Evolutionary conservation across 2,329 filamentous ascomycete genomes (phyloP).

Genomic region (Sclerotinia sclerotiorum): DNA sequence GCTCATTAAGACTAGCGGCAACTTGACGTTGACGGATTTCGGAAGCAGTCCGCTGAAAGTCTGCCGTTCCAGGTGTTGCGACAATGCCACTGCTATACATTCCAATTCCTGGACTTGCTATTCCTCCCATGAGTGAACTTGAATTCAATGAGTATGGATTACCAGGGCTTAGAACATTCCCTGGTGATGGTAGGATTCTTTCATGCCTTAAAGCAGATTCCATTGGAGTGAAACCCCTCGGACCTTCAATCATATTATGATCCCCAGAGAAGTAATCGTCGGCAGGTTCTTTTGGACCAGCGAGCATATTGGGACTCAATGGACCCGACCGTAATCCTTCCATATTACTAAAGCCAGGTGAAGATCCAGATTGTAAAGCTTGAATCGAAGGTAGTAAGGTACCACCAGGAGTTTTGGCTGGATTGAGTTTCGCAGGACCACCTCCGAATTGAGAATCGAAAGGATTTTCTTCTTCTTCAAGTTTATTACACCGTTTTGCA

Average conservation of each 20-base stretch:
- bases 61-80: conserved; percentile 78
- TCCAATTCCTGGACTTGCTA: conserved; percentile 73
- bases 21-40: conserved; percentile 5
- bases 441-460: conserved; percentile 85
- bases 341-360: conserved; percentile 73
- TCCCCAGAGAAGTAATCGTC: conserved; percentile 88
- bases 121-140: not conserved
- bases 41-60: conserved; percentile 89
- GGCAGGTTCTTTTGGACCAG: conserved; percentile 61
- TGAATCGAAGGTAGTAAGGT: conserved; percentile 86
- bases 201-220: conserved; percentile 82
- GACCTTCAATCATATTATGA: conserved; percentile 48
- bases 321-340: conserved; percentile 84
- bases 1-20: conserved; percentile 71
- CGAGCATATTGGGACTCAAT: conserved; percentile 94
- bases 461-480: conserved; percentile 87
- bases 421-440: conserved; percentile 49
- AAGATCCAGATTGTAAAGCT: conserved; percentile 84
- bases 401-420: conserved; percentile 76
- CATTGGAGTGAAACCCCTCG: conserved; percentile 81
- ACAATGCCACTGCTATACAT: conserved; percentile 68
- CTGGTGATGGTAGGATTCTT: conserved; percentile 41
- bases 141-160: conserved; percentile 62
- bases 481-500: conserved; percentile 31
- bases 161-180: conserved; percentile 69